Evolutionary conservation across 2,329 filamentous ascomycete species (phyloP), one percentile per base, ranked within the genome.

Genomic region (Aspergillus ochraceoroseus): DNA sequence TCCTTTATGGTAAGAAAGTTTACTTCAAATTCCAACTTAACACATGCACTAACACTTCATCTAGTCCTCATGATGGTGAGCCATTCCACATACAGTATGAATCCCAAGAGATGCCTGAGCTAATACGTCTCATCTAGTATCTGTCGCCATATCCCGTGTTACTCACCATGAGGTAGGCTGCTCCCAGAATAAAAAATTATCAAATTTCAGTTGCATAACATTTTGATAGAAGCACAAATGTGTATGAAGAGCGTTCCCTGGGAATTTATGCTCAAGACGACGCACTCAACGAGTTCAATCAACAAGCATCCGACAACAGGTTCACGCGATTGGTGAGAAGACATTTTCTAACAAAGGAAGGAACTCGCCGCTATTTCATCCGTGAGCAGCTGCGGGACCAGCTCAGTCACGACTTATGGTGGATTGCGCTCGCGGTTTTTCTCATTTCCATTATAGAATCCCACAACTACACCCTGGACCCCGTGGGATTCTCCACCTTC

Each of bases 191-290:
- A 11, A 22, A n/a, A n/a, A n/a, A 18, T n/a, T 6, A n/a, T 13
- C 6, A 14, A n/a, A 7, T 12, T 18, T 22, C 20, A 22, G 20
- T 22, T 8, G 11, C 26, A 11, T n/a, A 4, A 7, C 47, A 31
- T 48, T 28, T 7, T 13, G 3, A 6, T 15, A 75, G 82, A 18
- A 78, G 81, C 56, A 82, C 80, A 26, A 85, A 85, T 54, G 77
- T 83, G 19, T 86, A 86, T 55, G 82, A 85, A 56, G 81, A 86
- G 53, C 71, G 79, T 5, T 80, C 77, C 0, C 66, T 85, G 1
- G 80, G 80, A 0, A 61, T 65, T 17, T 65, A 62, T 41, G 59
- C 62, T 25, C 54, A 63, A 7, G 63, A 69, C 30, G 44, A 56
- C 27, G 33, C 41, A 4, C 32, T 44, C 13, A 47, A 53, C 8